Percentiles rank a stretch among this genome's conserved stretches.
phyloP scores from a whole-genome alignment of 2,329 filamentous ascomycete genomes.

The Calonectria ilicicola region DNA sequence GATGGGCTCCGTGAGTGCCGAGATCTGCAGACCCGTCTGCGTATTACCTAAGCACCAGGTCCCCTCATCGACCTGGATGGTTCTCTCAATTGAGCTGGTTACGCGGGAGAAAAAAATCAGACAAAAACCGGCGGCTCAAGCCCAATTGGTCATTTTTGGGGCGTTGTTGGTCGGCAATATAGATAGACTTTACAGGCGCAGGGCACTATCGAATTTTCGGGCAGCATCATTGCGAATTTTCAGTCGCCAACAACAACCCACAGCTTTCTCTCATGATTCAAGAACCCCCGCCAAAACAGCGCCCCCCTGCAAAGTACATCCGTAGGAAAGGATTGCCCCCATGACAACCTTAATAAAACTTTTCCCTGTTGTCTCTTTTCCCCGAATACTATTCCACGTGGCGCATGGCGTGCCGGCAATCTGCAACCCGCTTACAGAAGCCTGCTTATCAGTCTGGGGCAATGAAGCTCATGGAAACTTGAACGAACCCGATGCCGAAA shows the following conservation, averaged over 20 bases:
- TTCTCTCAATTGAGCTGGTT: background rate
- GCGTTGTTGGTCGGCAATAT: background rate
- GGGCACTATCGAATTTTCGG: background rate
- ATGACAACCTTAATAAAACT: constrained; percentile 4
- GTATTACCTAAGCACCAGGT: constrained; percentile 31
- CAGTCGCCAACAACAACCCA: background rate
- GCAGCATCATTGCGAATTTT: background rate
- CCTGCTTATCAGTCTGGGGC: background rate
- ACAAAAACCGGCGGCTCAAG: background rate
- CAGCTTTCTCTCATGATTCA: background rate
- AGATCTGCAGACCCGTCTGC: constrained; percentile 9
- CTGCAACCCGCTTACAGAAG: background rate
- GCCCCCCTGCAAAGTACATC: background rate
- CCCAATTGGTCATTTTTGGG: background rate
- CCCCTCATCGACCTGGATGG: background rate
- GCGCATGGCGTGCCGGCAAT: background rate
- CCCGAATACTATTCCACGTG: background rate
- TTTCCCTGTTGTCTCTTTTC: background rate
- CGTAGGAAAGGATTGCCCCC: background rate
- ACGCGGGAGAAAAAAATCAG: background rate
- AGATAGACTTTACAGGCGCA: background rate
- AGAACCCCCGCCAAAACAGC: background rate
- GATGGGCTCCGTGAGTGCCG: constrained; percentile 31
- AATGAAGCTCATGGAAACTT: background rate
- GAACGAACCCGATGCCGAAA: background rate